Evolutionary conservation across 179 eudicot genomes (phyloP).

Genomic region (Kewa caespitosa): DNA sequence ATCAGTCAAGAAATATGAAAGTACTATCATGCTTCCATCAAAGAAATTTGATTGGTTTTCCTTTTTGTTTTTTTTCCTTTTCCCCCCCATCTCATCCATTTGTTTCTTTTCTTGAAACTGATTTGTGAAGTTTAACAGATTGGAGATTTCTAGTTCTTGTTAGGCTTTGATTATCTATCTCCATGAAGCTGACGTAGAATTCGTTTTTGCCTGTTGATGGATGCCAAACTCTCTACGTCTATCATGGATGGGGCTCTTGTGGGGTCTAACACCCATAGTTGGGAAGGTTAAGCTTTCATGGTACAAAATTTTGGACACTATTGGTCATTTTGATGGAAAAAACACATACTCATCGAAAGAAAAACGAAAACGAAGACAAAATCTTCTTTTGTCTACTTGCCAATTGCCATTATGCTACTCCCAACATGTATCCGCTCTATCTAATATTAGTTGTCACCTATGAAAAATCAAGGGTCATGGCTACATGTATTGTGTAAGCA

Average conservation of each 20-base stretch:
- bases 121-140: background rate
- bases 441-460: too few species aligned
- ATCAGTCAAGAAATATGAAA: conserved; percentile 3
- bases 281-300: background rate
- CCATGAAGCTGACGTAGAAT: conserved; percentile 11
- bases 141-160: background rate
- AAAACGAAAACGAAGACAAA: too few species aligned
- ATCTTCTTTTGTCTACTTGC: too few species aligned
- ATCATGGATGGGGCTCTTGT: conserved; percentile 10
- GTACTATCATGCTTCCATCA: background rate
- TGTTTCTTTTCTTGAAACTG: conserved; percentile 3
- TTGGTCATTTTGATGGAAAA: too few species aligned
- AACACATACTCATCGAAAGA: background rate
- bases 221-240: conserved; percentile 6
- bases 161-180: conserved; percentile 17
- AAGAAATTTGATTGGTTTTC: conserved; percentile 27
- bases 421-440: too few species aligned
- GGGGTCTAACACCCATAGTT: conserved; percentile 13
- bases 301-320: background rate
- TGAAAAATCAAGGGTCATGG: too few species aligned
- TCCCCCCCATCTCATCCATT: background rate
- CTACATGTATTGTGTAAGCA: too few species aligned
- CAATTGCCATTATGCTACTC: too few species aligned
- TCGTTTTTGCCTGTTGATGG: background rate
- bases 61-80: conserved; percentile 5